Conservation (phyloP, 331 rosid species). For the Acacia concinna region DNA sequence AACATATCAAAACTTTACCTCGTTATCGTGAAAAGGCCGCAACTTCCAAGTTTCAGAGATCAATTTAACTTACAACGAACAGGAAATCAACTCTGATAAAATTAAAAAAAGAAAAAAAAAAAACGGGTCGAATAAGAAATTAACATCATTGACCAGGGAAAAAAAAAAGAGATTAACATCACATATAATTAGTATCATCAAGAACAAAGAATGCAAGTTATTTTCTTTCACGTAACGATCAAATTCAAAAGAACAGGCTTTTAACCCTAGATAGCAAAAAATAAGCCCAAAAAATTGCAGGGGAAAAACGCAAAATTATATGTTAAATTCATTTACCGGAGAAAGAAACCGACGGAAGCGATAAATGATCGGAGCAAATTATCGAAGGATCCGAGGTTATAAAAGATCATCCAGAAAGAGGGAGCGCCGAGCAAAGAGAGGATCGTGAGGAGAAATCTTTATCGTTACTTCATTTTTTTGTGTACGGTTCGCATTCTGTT, state of each 20-base stretch:
- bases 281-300: constrained; percentile 30
- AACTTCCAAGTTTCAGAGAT: constrained; percentile 41
- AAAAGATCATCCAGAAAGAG: not conserved
- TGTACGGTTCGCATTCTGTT: not conserved
- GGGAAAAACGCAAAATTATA: constrained; percentile 15
- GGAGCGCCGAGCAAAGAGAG: constrained; percentile 21
- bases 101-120: constrained; percentile 1
- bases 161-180: constrained; percentile 29
- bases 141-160: constrained; percentile 21
- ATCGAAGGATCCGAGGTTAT: constrained; percentile 42
- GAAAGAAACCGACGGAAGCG: constrained; percentile 26
- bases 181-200: constrained; percentile 20
- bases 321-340: constrained; percentile 28
- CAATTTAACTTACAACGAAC: constrained; percentile 31
- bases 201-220: constrained; percentile 40
- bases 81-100: constrained; percentile 38
- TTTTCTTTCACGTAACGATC: constrained; percentile 24
- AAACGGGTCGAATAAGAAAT: constrained; percentile 23
- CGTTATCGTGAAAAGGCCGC: constrained; percentile 55
- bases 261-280: constrained; percentile 35
- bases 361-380: constrained; percentile 38
- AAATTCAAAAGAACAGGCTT: constrained; percentile 15
- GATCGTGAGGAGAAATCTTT: constrained; percentile 36
- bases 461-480: not conserved
- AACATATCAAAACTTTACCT: constrained; percentile 44